These are phyloP conservation scores for Gaertneriomyces sp. DNA, from an alignment of 192 early-diverging fungal species.

Conservation along the genomic window DNA sequence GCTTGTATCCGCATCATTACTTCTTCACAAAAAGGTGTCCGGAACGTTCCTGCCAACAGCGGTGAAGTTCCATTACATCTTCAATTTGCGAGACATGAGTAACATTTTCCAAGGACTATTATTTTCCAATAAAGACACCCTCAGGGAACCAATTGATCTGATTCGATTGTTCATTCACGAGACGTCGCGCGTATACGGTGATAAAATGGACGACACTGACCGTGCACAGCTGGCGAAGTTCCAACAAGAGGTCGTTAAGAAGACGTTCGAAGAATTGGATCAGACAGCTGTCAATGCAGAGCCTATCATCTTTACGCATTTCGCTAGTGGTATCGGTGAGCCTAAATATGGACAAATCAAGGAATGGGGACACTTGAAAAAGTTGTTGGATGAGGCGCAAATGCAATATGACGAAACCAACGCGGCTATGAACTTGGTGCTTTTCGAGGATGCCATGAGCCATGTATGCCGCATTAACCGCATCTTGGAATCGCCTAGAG, in stretches of 20 bases:
- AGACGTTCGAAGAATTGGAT: slow-evolving; percentile 62
- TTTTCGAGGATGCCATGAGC: slow-evolving; percentile 66
- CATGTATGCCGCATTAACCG: slow-evolving; percentile 65
- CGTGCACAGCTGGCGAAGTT: slow-evolving; percentile 46
- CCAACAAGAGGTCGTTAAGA: slow-evolving; percentile 56
- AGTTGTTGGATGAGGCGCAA: slow-evolving; percentile 59
- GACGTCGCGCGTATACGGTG: slow-evolving; percentile 55
- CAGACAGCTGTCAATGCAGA: slow-evolving; percentile 51
- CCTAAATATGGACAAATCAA: slow-evolving; percentile 58
- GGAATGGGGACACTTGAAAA: slow-evolving; percentile 52
- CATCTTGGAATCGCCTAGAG: slow-evolving; percentile 58
- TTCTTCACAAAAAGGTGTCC: slow-evolving; percentile 58
- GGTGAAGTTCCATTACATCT: slow-evolving; percentile 66
- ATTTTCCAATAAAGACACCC: slow-evolving; percentile 57
- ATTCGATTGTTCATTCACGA: slow-evolving; percentile 58
- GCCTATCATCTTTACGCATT: slow-evolving; percentile 59
- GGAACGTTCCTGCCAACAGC: slow-evolving; percentile 57
- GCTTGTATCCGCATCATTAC: slow-evolving; percentile 48
- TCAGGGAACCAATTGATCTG: slow-evolving; percentile 56
- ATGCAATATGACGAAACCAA: slow-evolving; percentile 62
- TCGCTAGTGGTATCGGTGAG: slow-evolving; percentile 56
- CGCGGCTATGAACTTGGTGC: slow-evolving; percentile 60
- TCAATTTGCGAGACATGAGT: slow-evolving; percentile 58
- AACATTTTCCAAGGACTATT: slow-evolving; percentile 66
- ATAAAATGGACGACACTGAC: slow-evolving; percentile 60